Conservation (phyloP, 192 early-diverging fungal species). For the Kappamyces sp. region DNA sequence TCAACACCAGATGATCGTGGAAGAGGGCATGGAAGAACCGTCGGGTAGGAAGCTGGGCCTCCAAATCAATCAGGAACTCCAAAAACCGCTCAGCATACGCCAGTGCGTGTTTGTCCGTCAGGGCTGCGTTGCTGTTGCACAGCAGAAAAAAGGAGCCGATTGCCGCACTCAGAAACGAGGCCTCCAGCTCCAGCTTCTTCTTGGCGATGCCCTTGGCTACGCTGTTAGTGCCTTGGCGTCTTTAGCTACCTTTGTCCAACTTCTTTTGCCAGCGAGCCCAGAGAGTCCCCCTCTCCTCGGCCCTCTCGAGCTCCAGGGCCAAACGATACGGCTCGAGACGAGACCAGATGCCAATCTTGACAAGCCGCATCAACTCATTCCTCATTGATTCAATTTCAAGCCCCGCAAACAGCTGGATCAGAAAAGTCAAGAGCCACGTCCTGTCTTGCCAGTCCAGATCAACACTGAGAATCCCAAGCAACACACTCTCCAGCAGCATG, state of each 20-base stretch:
- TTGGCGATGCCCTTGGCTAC: slow-evolving; percentile 41
- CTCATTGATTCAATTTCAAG: slow-evolving; percentile 75
- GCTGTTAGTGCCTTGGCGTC: neutral
- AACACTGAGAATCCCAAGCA: slow-evolving; percentile 17
- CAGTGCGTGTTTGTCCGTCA: slow-evolving; percentile 37
- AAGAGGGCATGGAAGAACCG: slow-evolving; percentile 76
- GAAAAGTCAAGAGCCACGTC: slow-evolving; percentile 63
- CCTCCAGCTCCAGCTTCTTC: slow-evolving; percentile 46
- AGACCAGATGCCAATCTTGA: slow-evolving; percentile 71
- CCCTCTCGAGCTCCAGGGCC: slow-evolving; percentile 51
- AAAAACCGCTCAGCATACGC: slow-evolving; percentile 65
- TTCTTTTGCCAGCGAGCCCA: slow-evolving; percentile 29
- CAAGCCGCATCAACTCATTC: slow-evolving; percentile 67
- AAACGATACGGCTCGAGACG: slow-evolving; percentile 47
- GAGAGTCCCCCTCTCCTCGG: slow-evolving; percentile 15
- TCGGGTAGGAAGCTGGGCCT: slow-evolving; percentile 87
- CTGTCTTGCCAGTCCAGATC: slow-evolving; percentile 10
- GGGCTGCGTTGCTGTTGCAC: slow-evolving; percentile 46
- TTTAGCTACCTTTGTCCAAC: slow-evolving; percentile 10
- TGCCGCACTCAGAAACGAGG: slow-evolving; percentile 60
- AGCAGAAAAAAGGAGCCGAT: slow-evolving; percentile 60
- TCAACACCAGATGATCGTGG: slow-evolving; percentile 68
- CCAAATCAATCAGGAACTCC: slow-evolving; percentile 83
- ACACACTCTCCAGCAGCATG: slow-evolving; percentile 23
- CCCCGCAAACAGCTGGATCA: slow-evolving; percentile 78